These are phyloP conservation scores for Trypanosoma avium DNA, from an alignment of 208 protist genomes.

Conservation along the genomic window DNA sequence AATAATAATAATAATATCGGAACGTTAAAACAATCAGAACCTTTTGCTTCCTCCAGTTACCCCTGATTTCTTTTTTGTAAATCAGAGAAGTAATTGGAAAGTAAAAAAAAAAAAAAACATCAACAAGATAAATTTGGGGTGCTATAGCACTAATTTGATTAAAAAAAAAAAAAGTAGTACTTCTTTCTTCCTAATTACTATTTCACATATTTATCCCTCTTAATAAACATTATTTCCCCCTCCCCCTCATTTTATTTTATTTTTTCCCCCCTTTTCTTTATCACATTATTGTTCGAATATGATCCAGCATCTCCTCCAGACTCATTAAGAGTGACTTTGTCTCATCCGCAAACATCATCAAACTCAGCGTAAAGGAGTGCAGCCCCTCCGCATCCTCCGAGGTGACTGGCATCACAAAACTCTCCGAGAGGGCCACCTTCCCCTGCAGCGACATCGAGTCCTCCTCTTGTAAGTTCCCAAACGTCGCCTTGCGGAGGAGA, in stretches of 20 bases:
- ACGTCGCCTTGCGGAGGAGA: constrained; percentile 26
- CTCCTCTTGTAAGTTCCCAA: constrained; percentile 2
- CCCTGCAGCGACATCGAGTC: not conserved
- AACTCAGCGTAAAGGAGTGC: constrained; percentile 76
- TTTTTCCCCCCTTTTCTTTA: constrained; percentile 11
- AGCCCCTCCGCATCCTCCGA: constrained; percentile 75
- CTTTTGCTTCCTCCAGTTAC: no score
- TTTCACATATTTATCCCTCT: no score
- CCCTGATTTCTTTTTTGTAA: constrained; percentile 9
- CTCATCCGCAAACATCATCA: constrained; percentile 86
- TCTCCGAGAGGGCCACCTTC: constrained; percentile 47
- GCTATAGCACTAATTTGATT: constrained; percentile 17
- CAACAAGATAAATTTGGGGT: constrained; percentile 17
- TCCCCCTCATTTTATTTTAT: not conserved
- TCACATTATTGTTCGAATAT: constrained; percentile 51
- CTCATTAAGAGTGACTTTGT: constrained; percentile 71
- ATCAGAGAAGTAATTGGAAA: not conserved
- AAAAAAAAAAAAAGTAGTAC: constrained; percentile 22
- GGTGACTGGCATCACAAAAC: constrained; percentile 74
- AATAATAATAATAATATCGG: not conserved
- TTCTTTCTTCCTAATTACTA: no score
- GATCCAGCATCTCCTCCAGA: constrained; percentile 66
- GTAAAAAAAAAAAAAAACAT: constrained; percentile 14
- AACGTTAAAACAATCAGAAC: not conserved
- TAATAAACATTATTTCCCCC: no score